phyloP scores from a whole-genome alignment of 1,139 yeast genomes.

The Diutina neorugosa region DNA sequence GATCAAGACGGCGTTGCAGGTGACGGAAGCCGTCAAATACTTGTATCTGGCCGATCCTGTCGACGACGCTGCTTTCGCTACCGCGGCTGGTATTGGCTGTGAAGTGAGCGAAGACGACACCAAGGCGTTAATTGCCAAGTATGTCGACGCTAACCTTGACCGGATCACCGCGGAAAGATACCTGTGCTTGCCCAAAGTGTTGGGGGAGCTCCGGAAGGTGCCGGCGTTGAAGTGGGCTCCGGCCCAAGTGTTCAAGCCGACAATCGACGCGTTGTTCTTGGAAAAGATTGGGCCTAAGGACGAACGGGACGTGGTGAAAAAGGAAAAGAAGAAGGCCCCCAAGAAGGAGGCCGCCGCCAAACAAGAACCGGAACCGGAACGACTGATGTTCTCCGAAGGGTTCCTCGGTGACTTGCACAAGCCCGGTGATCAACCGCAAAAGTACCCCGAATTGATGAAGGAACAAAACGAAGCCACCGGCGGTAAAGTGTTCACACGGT shows the following conservation, averaged over 20 bases:
- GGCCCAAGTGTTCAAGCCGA: slow-evolving; percentile 75
- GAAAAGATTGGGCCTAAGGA: slow-evolving; percentile 84
- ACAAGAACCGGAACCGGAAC: slow-evolving; percentile 14
- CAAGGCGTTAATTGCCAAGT: slow-evolving; percentile 41
- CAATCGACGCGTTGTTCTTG: slow-evolving; percentile 64
- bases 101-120: slow-evolving; percentile 59
- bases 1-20: slow-evolving; percentile 57
- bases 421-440: slow-evolving; percentile 92
- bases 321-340: slow-evolving; percentile 15
- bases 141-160: slow-evolving; percentile 43
- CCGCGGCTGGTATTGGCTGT: slow-evolving; percentile 72
- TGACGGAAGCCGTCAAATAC: slow-evolving; percentile 72
- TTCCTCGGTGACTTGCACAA: slow-evolving; percentile 91
- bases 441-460: slow-evolving; percentile 69
- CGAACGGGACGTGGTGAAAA: slow-evolving; percentile 43
- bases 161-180: slow-evolving; percentile 65
- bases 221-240: slow-evolving; percentile 86
- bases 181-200: slow-evolving; percentile 57
- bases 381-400: slow-evolving; percentile 92
- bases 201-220: slow-evolving; percentile 65
- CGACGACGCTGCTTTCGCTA: slow-evolving; percentile 36
- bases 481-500: slow-evolving; percentile 82
- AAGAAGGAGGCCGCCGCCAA: slow-evolving; percentile 11
- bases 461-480: slow-evolving; percentile 67
- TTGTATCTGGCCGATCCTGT: slow-evolving; percentile 23